phyloP scores from a whole-genome alignment of 352 stramenopile genomes.

The Ophiocytium majus region DNA sequence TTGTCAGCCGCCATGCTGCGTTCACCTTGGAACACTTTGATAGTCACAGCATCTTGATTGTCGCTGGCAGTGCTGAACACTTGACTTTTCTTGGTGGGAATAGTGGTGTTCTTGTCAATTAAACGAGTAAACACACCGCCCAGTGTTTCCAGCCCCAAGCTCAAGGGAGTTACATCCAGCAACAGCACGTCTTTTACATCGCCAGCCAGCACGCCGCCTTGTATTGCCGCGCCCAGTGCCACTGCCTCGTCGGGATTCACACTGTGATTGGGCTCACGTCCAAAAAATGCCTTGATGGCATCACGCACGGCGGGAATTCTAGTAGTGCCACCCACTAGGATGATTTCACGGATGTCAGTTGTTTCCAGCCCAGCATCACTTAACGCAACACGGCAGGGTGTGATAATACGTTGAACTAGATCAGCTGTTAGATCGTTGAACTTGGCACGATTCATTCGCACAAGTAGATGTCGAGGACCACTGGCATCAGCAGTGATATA shows the following conservation, averaged over 20 bases:
- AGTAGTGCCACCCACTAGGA: conserved; percentile 91
- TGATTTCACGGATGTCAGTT: conserved; percentile 85
- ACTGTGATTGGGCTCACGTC: conserved; percentile 93
- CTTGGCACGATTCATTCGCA: conserved; percentile 86
- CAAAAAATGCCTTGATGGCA: conserved; percentile 90
- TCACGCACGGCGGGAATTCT: conserved; percentile 95
- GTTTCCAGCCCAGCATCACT: conserved; percentile 80
- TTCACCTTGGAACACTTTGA: not conserved
- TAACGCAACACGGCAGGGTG: conserved; percentile 83
- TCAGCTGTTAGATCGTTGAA: conserved; percentile 85
- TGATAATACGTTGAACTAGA: conserved; percentile 80
- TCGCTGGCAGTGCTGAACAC: not conserved
- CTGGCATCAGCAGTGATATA: not conserved
- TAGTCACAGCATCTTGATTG: not conserved
- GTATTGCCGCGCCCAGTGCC: conserved; percentile 90
- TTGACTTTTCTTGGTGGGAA: conserved; percentile 57
- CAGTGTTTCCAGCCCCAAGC: conserved; percentile 85
- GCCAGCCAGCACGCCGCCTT: conserved; percentile 87
- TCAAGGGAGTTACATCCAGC: conserved; percentile 86
- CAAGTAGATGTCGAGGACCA: not conserved
- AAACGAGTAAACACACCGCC: conserved; percentile 88
- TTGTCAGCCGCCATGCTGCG: not conserved
- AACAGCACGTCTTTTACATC: conserved; percentile 88
- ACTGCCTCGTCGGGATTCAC: conserved; percentile 98
- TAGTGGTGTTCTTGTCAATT: conserved; percentile 86